These are phyloP conservation scores for Aphanomyces euteiches DNA, from an alignment of 352 stramenopile genomes.

Conservation along the genomic window DNA sequence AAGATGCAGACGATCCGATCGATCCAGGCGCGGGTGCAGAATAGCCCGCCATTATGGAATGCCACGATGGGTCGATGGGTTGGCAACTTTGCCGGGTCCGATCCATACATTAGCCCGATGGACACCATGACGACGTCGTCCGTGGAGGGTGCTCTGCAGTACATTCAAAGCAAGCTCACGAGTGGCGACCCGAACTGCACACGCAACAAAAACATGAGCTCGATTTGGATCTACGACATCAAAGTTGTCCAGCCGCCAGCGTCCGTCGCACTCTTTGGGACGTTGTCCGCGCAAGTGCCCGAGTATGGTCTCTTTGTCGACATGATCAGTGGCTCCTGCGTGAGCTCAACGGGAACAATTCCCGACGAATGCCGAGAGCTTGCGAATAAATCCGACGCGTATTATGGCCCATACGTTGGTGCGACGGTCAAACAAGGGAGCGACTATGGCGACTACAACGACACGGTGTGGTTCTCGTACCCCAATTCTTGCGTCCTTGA, in stretches of 20 bases:
- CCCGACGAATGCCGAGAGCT: conserved; percentile 37
- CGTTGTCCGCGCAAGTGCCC: conserved; percentile 27
- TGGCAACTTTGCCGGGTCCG: conserved; percentile 34
- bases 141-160: conserved; percentile 60
- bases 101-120: conserved; percentile 41
- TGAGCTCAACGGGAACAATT: conserved; percentile 32
- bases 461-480: conserved; percentile 69
- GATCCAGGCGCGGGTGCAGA: conserved; percentile 59
- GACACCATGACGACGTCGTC: conserved; percentile 56
- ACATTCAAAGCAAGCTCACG: conserved; percentile 44
- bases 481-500: conserved; percentile 48
- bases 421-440: conserved; percentile 12
- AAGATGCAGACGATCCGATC: conserved; percentile 46
- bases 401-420: conserved; percentile 37
- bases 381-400: conserved; percentile 47
- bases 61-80: conserved; percentile 52
- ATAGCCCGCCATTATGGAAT: conserved; percentile 51
- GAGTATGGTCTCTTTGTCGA: conserved; percentile 52
- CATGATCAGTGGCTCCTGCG: conserved; percentile 56
- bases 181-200: conserved; percentile 42
- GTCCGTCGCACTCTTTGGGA: conserved; percentile 38
- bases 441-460: conserved; percentile 48
- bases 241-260: conserved; percentile 47
- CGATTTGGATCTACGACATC: conserved; percentile 66
- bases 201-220: conserved; percentile 68